Evolutionary conservation across 202 grass and related monocot genomes (phyloP).

Genomic region (Zizania palustris): DNA sequence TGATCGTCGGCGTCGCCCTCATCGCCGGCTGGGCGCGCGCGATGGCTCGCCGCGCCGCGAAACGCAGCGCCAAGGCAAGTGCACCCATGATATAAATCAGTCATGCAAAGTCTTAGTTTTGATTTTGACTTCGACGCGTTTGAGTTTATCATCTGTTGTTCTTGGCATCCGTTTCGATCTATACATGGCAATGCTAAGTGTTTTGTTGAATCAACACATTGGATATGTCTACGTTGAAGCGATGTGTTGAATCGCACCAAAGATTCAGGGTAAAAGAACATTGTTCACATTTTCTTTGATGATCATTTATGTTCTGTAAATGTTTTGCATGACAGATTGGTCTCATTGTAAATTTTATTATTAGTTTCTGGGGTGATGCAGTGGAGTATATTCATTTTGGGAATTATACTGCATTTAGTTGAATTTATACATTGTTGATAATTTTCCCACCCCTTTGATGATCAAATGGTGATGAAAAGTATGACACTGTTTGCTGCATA

Average conservation of each 20-base stretch:
- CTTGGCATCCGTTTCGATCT: slow-evolving; percentile 1
- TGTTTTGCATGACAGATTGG: not conserved
- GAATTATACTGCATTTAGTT: slow-evolving; percentile 18
- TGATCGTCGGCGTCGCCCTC: slow-evolving; percentile 71
- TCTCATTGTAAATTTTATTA: not conserved
- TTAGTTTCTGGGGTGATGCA: not conserved
- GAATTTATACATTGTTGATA: not conserved
- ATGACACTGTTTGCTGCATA: not conserved
- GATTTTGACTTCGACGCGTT: too few relatives aligned
- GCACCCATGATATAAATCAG: not conserved
- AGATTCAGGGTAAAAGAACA: not conserved
- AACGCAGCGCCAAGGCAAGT: slow-evolving; percentile 64
- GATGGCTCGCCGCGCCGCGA: slow-evolving; percentile 70
- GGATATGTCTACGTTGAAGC: not conserved
- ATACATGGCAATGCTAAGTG: not conserved
- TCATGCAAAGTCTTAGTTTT: not conserved
- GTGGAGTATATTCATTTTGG: not conserved
- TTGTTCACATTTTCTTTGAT: not conserved
- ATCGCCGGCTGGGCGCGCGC: slow-evolving; percentile 65
- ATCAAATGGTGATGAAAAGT: not conserved
- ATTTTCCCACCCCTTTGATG: too few relatives aligned
- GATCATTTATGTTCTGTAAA: not conserved
- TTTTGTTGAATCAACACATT: not conserved
- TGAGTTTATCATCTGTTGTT: not conserved
- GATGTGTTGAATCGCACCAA: slow-evolving; percentile 1